Conservation (phyloP, 345 rosid genomes). For the Arabis hirsuta region DNA sequence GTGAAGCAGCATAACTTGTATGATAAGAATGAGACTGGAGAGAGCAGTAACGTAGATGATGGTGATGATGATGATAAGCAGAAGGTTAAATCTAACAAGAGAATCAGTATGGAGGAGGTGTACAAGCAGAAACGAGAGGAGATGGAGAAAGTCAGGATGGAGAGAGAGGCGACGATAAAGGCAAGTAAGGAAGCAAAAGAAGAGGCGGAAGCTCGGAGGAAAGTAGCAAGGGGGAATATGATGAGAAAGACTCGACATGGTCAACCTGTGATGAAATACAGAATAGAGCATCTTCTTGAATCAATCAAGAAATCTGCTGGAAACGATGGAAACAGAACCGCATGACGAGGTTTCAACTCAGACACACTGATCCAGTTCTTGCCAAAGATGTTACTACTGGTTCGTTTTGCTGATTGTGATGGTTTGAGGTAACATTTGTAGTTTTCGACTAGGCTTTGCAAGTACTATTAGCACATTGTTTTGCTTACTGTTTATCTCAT, state of each 20-base stretch:
- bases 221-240: conserved; percentile 66
- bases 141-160: conserved; percentile 65
- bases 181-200: conserved; percentile 72
- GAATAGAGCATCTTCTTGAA: conserved; percentile 83
- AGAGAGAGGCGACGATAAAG: conserved; percentile 61
- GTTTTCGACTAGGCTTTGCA: conserved; percentile 12
- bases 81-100: conserved; percentile 40
- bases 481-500: conserved; percentile 14
- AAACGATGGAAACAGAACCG: conserved; percentile 11
- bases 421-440: conserved; percentile 21
- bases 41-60: conserved; percentile 39
- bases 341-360: background rate
- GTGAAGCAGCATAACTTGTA: conserved; percentile 49
- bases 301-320: conserved; percentile 58
- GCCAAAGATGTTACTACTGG: background rate
- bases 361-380: conserved; percentile 10
- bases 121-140: conserved; percentile 73
- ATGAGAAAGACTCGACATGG: conserved; percentile 74
- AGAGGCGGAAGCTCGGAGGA: conserved; percentile 74
- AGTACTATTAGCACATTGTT: background rate
- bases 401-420: conserved; percentile 6
- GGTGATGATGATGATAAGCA: conserved; percentile 37
- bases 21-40: conserved; percentile 43
- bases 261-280: conserved; percentile 91
- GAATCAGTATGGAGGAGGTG: conserved; percentile 51